Conservation (phyloP, 441 rosid genomes). For the Aleurites moluccanus region DNA sequence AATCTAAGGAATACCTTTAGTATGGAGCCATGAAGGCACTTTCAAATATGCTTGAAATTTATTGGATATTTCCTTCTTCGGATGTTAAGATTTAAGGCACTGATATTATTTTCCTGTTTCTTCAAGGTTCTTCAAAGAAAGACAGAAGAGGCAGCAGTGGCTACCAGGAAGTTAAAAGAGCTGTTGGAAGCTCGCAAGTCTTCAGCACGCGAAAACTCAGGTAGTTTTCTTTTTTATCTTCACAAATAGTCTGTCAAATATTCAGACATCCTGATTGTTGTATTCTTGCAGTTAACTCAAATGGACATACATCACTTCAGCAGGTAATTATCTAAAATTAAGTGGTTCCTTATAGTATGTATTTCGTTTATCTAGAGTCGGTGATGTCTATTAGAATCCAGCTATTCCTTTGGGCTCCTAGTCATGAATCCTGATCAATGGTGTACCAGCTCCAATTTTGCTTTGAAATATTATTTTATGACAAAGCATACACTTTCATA, state of each 20-base stretch:
- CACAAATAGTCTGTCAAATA: not conserved
- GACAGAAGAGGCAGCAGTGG: conserved; percentile 99
- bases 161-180: conserved; percentile 92
- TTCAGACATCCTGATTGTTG: conserved; percentile 24
- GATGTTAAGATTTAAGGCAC: not conserved
- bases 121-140: conserved; percentile 96
- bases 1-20: not conserved
- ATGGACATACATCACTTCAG: conserved; percentile 47
- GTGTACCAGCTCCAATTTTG: conserved; percentile 12
- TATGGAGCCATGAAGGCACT: not conserved
- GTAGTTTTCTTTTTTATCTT: conserved; percentile 32
- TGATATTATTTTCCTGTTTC: conserved; percentile 16
- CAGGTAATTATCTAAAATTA: conserved; percentile 49
- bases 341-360: conserved; percentile 7
- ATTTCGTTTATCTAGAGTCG: not conserved
- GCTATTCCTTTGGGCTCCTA: conserved; percentile 1
- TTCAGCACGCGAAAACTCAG: conserved; percentile 69
- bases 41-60: not conserved
- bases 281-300: conserved; percentile 48
- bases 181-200: conserved; percentile 93
- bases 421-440: conserved; percentile 17
- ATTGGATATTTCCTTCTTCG: not conserved
- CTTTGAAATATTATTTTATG: not conserved
- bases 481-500: not conserved
- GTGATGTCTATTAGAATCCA: not conserved